Percentiles rank a stretch among this genome's conserved stretches.
Evolutionary conservation across 2,329 filamentous ascomycete genomes (phyloP).

Genomic region (Cordyceps fumosorosea): DNA sequence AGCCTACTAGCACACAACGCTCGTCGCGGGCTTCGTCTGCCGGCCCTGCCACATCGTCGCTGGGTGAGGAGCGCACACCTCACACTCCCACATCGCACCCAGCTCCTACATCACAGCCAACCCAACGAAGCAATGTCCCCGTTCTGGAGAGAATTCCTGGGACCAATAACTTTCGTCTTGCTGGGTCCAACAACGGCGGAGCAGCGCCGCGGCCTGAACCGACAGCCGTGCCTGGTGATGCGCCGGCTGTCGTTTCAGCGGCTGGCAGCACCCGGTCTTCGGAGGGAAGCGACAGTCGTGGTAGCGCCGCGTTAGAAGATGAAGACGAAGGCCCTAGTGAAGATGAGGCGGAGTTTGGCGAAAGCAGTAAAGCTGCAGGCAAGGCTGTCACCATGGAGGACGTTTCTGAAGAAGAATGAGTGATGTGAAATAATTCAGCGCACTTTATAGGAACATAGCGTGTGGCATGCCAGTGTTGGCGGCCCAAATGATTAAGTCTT

Average conservation of each 20-base stretch:
- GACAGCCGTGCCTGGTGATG: not conserved
- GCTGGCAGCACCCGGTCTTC: not conserved
- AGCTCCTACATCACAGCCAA: constrained; percentile 31
- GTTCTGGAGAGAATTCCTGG: constrained; percentile 6
- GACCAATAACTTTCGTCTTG: not conserved
- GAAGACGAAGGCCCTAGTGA: constrained; percentile 8
- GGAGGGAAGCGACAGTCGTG: not conserved
- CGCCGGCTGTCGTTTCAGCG: constrained; percentile 24
- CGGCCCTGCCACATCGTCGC: constrained; percentile 6
- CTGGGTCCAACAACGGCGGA: not conserved
- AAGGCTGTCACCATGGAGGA: constrained; percentile 43
- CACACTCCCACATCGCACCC: not conserved
- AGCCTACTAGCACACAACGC: not conserved
- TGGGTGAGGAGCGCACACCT: not conserved
- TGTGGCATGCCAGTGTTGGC: not conserved
- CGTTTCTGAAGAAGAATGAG: constrained; percentile 31
- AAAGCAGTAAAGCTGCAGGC: constrained; percentile 34
- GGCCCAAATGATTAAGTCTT: not conserved
- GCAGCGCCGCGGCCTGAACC: not conserved
- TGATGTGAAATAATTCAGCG: constrained; percentile 18
- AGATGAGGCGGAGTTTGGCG: constrained; percentile 13
- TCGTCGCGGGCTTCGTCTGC: constrained; percentile 9
- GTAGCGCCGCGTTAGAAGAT: not conserved
- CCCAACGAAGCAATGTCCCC: constrained; percentile 28
- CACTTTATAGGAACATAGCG: not conserved